phyloP scores from a whole-genome alignment of 2,329 filamentous ascomycete species.

The Pseudomassariella vexata region DNA sequence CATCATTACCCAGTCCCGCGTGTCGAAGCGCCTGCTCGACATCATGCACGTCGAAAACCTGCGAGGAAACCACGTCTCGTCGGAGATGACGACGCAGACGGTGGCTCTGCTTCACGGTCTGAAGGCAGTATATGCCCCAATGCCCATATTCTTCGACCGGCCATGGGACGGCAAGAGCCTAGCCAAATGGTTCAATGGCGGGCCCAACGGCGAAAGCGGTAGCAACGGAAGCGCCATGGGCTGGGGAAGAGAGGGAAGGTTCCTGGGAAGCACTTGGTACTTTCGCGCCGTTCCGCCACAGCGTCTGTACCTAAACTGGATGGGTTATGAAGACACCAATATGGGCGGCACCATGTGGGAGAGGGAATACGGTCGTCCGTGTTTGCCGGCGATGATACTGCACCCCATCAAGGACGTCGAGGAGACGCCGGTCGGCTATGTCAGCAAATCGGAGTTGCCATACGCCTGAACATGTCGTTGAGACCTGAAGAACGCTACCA shows the following conservation, averaged over 20 bases:
- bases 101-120: conserved; percentile 71
- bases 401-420: conserved; percentile 55
- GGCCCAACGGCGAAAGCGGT: conserved; percentile 47
- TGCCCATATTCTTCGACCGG: conserved; percentile 75
- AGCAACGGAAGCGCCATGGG: conserved; percentile 52
- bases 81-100: conserved; percentile 74
- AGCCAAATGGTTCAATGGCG: conserved; percentile 55
- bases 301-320: conserved; percentile 57
- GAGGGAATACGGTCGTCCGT: conserved; percentile 46
- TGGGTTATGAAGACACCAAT: conserved; percentile 51
- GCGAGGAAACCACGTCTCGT: conserved; percentile 68
- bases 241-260: conserved; percentile 53
- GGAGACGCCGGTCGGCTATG: conserved; percentile 39
- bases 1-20: conserved; percentile 71
- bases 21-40: conserved; percentile 66
- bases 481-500: no score
- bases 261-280: conserved; percentile 56
- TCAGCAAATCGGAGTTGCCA: conserved; percentile 33
- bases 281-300: conserved; percentile 52
- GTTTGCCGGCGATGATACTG: conserved; percentile 52
- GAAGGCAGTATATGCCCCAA: conserved; percentile 72
- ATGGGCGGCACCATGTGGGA: conserved; percentile 54
- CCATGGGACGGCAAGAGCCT: conserved; percentile 56
- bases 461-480: no score
- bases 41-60: conserved; percentile 75